Conservation (phyloP, 164 flowering plant genomes). For the Berberis thunbergii region DNA sequence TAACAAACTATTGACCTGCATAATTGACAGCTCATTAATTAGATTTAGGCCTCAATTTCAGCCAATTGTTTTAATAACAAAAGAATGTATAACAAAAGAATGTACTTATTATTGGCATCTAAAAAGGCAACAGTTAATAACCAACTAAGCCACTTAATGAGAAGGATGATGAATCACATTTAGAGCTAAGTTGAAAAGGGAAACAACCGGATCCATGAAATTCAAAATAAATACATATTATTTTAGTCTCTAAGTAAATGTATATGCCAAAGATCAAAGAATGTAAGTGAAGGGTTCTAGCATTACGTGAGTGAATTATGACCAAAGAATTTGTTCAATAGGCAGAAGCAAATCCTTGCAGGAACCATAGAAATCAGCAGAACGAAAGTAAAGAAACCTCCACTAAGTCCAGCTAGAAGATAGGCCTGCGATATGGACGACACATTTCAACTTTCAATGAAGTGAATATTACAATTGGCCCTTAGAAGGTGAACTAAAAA, state of each 20-base stretch:
- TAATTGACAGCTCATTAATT: slow-evolving; percentile 5
- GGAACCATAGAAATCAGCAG: slow-evolving; percentile 54
- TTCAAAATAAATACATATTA: too few species aligned
- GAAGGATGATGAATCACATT: too few species aligned
- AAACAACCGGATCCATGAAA: too few species aligned
- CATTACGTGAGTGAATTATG: slow-evolving; percentile 53
- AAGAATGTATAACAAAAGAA: too few species aligned
- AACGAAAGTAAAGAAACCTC: slow-evolving; percentile 76
- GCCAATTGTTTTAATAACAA: background rate
- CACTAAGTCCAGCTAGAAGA: slow-evolving; percentile 65
- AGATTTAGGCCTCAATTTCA: background rate
- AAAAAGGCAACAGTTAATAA: too few species aligned
- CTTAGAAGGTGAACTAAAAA: too few species aligned
- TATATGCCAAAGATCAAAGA: background rate
- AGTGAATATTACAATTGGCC: too few species aligned
- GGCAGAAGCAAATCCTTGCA: slow-evolving; percentile 50
- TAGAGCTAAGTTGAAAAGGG: too few species aligned
- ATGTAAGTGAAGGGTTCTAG: background rate
- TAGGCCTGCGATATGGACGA: slow-evolving; percentile 46
- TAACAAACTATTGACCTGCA: slow-evolving; percentile 62
- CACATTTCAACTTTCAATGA: background rate
- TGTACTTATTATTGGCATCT: too few species aligned
- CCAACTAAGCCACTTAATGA: too few species aligned
- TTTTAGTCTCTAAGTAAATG: background rate
- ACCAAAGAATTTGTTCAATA: slow-evolving; percentile 34